phyloP scores from a whole-genome alignment of 441 rosid genomes.

The Croton setiger region DNA sequence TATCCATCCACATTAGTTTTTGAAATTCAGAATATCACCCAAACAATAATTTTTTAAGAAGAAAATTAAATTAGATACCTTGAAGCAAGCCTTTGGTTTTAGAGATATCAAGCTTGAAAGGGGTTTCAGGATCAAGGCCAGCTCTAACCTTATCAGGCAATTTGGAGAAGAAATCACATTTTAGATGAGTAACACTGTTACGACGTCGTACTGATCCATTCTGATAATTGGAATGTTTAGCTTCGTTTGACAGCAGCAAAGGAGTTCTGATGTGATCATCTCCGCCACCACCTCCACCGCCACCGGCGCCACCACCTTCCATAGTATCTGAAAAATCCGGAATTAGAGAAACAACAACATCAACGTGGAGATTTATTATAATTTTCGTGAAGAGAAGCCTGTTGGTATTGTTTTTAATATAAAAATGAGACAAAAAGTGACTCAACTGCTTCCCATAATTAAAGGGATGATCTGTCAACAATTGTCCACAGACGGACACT shows the following conservation, averaged over 20 bases:
- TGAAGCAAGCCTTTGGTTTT: constrained; percentile 37
- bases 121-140: constrained; percentile 46
- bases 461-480: not conserved
- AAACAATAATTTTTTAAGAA: not conserved
- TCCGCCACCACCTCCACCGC: no score
- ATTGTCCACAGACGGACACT: not conserved
- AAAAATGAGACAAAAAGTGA: no score
- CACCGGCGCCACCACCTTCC: constrained; percentile 8
- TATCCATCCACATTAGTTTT: no score
- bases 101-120: constrained; percentile 42
- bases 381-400: no score
- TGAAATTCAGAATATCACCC: not conserved
- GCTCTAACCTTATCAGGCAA: constrained; percentile 64
- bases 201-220: constrained; percentile 18
- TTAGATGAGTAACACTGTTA: constrained; percentile 37
- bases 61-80: constrained; percentile 33
- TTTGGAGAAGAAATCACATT: constrained; percentile 45
- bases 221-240: not conserved
- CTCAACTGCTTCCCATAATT: not conserved
- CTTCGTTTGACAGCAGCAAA: constrained; percentile 27
- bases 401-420: no score
- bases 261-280: constrained; percentile 16
- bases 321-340: not conserved
- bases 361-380: not conserved
- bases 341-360: not conserved